Evolutionary conservation across 192 early-diverging fungal genomes (phyloP).

Genomic region (Coemansia umbellata): DNA sequence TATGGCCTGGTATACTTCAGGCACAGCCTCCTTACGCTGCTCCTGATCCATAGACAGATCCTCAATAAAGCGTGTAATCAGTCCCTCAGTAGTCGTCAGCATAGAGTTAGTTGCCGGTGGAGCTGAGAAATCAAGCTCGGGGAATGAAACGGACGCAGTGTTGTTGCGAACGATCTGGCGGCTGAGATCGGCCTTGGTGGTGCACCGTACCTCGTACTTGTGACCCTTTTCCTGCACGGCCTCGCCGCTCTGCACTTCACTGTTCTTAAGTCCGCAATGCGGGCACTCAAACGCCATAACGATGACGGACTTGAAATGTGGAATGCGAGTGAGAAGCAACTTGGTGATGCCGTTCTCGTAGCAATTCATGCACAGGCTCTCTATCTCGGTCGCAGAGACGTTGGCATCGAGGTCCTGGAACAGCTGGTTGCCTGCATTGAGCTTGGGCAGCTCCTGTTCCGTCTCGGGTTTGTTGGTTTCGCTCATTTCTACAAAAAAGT

Average conservation of each 20-base stretch:
- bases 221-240: slow-evolving; percentile 80
- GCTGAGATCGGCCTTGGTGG: slow-evolving; percentile 74
- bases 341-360: slow-evolving; percentile 82
- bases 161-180: slow-evolving; percentile 90
- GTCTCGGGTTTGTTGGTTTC: not conserved
- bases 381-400: slow-evolving; percentile 75
- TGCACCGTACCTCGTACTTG: slow-evolving; percentile 58
- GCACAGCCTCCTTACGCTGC: slow-evolving; percentile 64
- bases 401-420: slow-evolving; percentile 69
- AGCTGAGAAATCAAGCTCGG: slow-evolving; percentile 86
- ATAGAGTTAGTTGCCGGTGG: slow-evolving; percentile 75
- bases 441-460: slow-evolving; percentile 23
- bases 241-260: slow-evolving; percentile 85
- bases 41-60: slow-evolving; percentile 77
- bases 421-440: slow-evolving; percentile 50
- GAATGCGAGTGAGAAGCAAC: slow-evolving; percentile 84
- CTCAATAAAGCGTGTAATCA: slow-evolving; percentile 71
- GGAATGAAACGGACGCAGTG: slow-evolving; percentile 69
- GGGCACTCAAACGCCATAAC: slow-evolving; percentile 82
- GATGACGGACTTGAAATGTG: slow-evolving; percentile 87
- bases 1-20: slow-evolving; percentile 70
- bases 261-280: slow-evolving; percentile 86
- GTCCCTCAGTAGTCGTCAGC: slow-evolving; percentile 90
- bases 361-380: slow-evolving; percentile 89
- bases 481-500: slow-evolving; percentile 5